These are phyloP conservation scores for Alternaria sp. DNA, from an alignment of 2,329 filamentous ascomycete genomes.

Conservation along the genomic window DNA sequence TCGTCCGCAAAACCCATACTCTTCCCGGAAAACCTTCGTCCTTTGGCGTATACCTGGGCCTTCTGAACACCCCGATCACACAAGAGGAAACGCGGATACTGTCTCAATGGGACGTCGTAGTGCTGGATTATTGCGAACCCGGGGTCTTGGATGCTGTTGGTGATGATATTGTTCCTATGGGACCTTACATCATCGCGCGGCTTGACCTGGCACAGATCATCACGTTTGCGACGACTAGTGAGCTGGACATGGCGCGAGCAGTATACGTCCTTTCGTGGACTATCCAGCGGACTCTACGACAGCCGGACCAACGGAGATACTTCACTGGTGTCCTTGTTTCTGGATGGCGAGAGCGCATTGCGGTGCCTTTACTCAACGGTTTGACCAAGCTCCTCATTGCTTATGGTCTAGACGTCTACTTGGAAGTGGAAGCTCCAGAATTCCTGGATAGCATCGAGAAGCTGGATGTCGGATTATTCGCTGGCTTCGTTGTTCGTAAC, in stretches of 20 bases:
- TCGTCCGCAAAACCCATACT: slow-evolving; percentile 27
- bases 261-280: slow-evolving; percentile 38
- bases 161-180: slow-evolving; percentile 33
- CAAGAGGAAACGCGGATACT: slow-evolving; percentile 38
- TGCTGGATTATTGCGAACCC: slow-evolving; percentile 42
- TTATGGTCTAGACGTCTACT: slow-evolving; percentile 45
- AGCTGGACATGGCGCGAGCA: slow-evolving; percentile 38
- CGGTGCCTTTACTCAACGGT: slow-evolving; percentile 40
- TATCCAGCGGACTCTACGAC: slow-evolving; percentile 35
- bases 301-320: slow-evolving; percentile 35
- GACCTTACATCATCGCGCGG: slow-evolving; percentile 45
- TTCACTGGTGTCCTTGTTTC: slow-evolving; percentile 48
- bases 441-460: slow-evolving; percentile 41
- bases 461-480: slow-evolving; percentile 38
- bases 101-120: slow-evolving; percentile 45
- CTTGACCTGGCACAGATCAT: slow-evolving; percentile 42
- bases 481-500: slow-evolving; percentile 47
- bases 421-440: slow-evolving; percentile 47
- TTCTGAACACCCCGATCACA: slow-evolving; percentile 36
- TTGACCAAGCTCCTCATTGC: slow-evolving; percentile 41
- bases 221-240: slow-evolving; percentile 28
- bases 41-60: slow-evolving; percentile 50
- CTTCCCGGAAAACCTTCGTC: slow-evolving; percentile 41
- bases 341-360: slow-evolving; percentile 44
- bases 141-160: slow-evolving; percentile 45